Conservation (phyloP, 2,329 filamentous ascomycete species). For the Penicillium sp. region DNA sequence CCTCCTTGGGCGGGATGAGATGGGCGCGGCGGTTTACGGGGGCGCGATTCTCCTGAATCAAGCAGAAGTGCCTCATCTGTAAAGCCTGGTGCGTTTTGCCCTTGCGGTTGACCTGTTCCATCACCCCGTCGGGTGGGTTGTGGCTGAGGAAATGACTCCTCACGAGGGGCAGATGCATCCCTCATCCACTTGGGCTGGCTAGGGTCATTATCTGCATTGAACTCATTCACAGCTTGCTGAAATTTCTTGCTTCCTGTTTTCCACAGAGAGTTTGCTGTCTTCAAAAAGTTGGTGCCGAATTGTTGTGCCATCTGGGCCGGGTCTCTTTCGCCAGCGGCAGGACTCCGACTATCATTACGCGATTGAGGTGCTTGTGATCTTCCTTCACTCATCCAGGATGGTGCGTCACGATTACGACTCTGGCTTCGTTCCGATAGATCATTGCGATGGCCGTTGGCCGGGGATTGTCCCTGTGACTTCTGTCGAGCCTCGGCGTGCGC, state of each 20-base stretch:
- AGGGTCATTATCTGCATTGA: constrained; percentile 70
- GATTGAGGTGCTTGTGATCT: constrained; percentile 22
- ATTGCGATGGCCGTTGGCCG: constrained; percentile 17
- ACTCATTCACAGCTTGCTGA: constrained; percentile 86
- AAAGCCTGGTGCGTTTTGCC: constrained; percentile 27
- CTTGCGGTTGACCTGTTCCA: constrained; percentile 19
- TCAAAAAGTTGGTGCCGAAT: constrained; percentile 80
- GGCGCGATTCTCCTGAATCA: constrained; percentile 30
- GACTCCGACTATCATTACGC: constrained; percentile 32
- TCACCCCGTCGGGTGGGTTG: constrained; percentile 20
- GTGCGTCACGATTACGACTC: constrained; percentile 38
- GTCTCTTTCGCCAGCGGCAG: constrained; percentile 64
- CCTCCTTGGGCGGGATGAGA: constrained; percentile 19
- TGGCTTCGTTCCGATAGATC: constrained; percentile 25
- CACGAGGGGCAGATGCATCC: constrained; percentile 53
- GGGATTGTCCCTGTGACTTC: constrained; percentile 51
- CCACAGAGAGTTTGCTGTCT: constrained; percentile 93
- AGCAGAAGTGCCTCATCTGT: constrained; percentile 60
- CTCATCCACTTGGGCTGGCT: constrained; percentile 96
- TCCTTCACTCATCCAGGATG: constrained; percentile 65
- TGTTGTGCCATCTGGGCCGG: constrained; percentile 78
- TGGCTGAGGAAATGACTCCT: constrained; percentile 18
- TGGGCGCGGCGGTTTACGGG: constrained; percentile 26
- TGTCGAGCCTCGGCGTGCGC: constrained; percentile 81
- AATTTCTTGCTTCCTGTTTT: constrained; percentile 91